Conservation (phyloP, 1,139 yeast genomes). For the Zygoascus sp. region DNA sequence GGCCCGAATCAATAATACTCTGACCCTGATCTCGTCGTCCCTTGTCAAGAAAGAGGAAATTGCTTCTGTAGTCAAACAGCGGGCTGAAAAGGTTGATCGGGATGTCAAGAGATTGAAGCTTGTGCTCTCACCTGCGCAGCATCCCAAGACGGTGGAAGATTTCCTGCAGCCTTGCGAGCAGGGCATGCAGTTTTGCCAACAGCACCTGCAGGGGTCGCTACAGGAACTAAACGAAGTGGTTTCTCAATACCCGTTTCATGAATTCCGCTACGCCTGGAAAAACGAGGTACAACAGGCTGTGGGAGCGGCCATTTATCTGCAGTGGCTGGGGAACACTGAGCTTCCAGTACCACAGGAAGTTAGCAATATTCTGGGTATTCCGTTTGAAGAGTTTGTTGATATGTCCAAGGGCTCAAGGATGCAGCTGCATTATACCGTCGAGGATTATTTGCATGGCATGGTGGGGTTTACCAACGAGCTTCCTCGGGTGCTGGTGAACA, state of each 20-base stretch:
- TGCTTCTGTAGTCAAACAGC: neutral
- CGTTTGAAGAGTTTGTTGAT: constrained; percentile 9
- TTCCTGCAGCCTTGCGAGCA: constrained; percentile 1
- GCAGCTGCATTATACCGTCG: constrained; percentile 21
- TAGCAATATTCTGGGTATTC: constrained; percentile 18
- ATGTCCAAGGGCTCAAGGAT: neutral
- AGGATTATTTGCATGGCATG: constrained; percentile 33
- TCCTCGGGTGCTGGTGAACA: constrained; percentile 31
- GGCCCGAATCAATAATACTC: neutral
- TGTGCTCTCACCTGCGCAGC: neutral
- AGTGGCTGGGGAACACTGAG: constrained; percentile 22
- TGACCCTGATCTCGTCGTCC: neutral
- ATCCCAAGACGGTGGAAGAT: constrained; percentile 1
- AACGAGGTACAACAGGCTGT: constrained; percentile 25
- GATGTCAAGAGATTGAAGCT: neutral
- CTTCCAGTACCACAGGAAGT: constrained; percentile 22
- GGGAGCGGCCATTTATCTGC: constrained; percentile 15
- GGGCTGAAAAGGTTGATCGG: neutral
- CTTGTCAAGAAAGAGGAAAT: neutral
- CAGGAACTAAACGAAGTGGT: constrained; percentile 2
- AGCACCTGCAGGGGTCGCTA: neutral
- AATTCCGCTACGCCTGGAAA: constrained; percentile 27
- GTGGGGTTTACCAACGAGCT: constrained; percentile 30
- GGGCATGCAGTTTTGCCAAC: neutral
- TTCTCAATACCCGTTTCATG: constrained; percentile 24